Percentiles rank a stretch among this genome's conserved stretches.
phyloP scores from a whole-genome alignment of 441 rosid genomes.

The Syzygium syzygioides region DNA sequence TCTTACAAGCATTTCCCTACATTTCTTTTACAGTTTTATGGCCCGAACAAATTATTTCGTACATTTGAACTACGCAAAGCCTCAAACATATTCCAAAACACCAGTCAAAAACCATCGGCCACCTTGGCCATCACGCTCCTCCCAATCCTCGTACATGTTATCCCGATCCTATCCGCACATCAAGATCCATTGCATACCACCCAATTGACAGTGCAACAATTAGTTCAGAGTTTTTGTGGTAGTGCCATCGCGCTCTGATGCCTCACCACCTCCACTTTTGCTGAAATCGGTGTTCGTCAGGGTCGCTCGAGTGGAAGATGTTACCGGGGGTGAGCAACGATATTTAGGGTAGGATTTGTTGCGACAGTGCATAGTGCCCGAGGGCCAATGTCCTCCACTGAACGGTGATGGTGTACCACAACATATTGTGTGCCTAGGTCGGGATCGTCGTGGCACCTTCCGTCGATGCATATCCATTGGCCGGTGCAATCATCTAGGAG shows the following conservation, averaged over 20 bases:
- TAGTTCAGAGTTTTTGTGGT: neutral
- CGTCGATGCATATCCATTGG: slow-evolving; percentile 1
- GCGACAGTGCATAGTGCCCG: slow-evolving; percentile 9
- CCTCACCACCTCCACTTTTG: slow-evolving; percentile 29
- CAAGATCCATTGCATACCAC: too few species aligned
- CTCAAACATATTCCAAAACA: too few species aligned
- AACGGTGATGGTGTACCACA: neutral
- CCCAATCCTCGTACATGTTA: too few species aligned
- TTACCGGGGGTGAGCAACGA: slow-evolving; percentile 26
- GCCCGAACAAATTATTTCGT: too few species aligned
- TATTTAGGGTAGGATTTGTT: neutral
- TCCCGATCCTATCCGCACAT: too few species aligned
- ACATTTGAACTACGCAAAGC: too few species aligned
- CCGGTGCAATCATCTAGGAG: slow-evolving; percentile 14
- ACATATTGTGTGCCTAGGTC: slow-evolving; percentile 23
- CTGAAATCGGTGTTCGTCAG: slow-evolving; percentile 31
- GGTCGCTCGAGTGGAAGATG: slow-evolving; percentile 15
- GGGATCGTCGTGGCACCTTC: slow-evolving; percentile 30
- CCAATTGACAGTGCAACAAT: neutral
- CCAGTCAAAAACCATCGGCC: too few species aligned
- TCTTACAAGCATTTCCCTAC: too few species aligned
- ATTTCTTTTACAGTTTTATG: too few species aligned
- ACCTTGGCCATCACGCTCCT: neutral
- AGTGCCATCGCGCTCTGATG: slow-evolving; percentile 17
- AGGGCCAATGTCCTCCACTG: neutral